Evolutionary conservation across 176 grass and related monocot genomes (phyloP), one percentile per base, ranked within the genome.

Genomic region (Rhynchospora tenuis): DNA sequence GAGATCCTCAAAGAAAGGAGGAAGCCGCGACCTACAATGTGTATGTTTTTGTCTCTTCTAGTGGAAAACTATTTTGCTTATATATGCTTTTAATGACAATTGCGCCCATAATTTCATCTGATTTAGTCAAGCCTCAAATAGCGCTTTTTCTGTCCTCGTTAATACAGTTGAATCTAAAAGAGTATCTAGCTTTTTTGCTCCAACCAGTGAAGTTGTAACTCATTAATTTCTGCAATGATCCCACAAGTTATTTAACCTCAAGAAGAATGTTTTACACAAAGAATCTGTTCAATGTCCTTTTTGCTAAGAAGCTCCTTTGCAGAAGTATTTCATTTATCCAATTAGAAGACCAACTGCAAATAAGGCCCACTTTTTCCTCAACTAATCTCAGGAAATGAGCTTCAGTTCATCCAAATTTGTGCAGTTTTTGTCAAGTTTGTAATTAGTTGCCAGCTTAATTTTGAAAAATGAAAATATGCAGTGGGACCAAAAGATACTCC

Each of bases 1-100:
- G 92, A 98, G 86, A 98, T 98, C 88, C 81, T 98, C 52, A 98
- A 98, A 83, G 90, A 94, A 88, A 92, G 95, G 87, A 91, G 74
- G 86, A 98, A 93, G n/a, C 90, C 89, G 0, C 84, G 95, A 76
- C 95, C 95, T 23, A 93, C 81, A 51, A 67, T 88, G 68, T 33
- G 95, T 98, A 92, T 62, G 86, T 73, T 59, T 85, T 46, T 82
- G 24, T 58, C 42, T 81, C 5, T 47, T 80, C 83, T 85, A n/a
- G 69, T 74, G 20, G 22, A 54, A 17, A 50, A 14, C 46, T 87
- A 75, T 73, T 67, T 87, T 14, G 67, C 60, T 85, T 74, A 16
- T 56, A 16, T 56, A 65, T 7, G 26, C 71, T 87, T 87, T 82
- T 33, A 69, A 22, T 52, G 54, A 17, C 68, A 81, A 64, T 33